Base-by-base conservation (phyloP, 768 basidiomycete genomes). In the Russula virescens region DNA sequence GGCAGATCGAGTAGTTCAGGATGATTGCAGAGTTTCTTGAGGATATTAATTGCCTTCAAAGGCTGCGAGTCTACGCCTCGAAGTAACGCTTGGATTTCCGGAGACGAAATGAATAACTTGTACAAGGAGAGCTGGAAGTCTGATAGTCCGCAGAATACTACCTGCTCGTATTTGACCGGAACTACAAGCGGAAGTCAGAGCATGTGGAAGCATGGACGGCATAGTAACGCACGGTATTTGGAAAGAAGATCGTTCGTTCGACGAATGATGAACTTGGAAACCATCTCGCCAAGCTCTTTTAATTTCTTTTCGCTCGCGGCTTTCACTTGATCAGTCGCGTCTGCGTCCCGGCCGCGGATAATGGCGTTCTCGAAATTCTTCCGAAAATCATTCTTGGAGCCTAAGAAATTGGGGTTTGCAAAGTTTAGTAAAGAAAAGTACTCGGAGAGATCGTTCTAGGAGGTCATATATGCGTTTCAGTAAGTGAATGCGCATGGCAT, bases 81-180 rank as follows among this genome's bases (percentile, higher is more conserved):
- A 3, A 98, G 81, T 1, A 97, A 77, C 16, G 91, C 89, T 70
- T 91, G 91, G 69, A 96, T 96, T 70, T 93, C 93, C 8, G 93
- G 92, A 1, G 94, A 96, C 3, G 86, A 87, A 64, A 96, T 95
- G 71, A 98, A 98, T 34, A 91, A 80, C 52, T 86, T 86, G 71
- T 98, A 98, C 2, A 98, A 77, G 8, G 89, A 78, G 16, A 91
- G 75, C 68, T 98, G 94, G 68, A 97, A 86, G 18, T 87, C 79
- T 2, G 91, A 93, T 5, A 91, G 81, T 46, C 83, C 81, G 72
- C 94, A 98, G 75, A 97, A 98, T 0, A 98, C 94, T 64, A 98
- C 90, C 63, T 98, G 94, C 73, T 98, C 97, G 76, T 98, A 98
- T 74, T 99, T 99, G 76, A 99, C 93, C 10, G 97, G 97, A 31